Base-by-base conservation (phyloP, 371 early-diverging fungal genomes). In the Ordospora pajunii region DNA sequence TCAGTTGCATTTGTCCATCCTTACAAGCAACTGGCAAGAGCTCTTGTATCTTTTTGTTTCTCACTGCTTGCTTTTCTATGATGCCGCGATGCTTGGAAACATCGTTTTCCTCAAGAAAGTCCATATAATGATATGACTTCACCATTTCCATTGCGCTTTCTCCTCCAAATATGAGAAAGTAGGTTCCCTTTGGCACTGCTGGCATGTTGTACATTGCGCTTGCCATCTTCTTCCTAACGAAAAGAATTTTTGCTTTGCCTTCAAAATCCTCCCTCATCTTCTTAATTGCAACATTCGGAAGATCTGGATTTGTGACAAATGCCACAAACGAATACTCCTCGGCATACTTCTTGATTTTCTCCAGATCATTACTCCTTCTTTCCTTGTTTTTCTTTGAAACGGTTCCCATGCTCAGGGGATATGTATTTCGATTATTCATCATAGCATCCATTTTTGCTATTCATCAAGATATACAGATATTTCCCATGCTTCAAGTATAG, bases 231-330 rank as follows among this genome's bases (percentile, higher is more conserved):
- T 71, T 71, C 37, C 48, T 71, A 5, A 62, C 63, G 62, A 62
- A 63, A n/a, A 71, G 25, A 23, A 63, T 71, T n/a, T 27, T 37
- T 11, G 72, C 10, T 25, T 27, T 25, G 0, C 58, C 58, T 21
- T 62, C 46, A 23, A 71, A 37, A 21, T 71, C 72, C 45, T 42
- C 37, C 22, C 72, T 54, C n/a, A 71, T 71, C 37, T 63, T 71
- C 19, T 58, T 54, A 6, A 71, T 6, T 44, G 46, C 32, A 19
- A 32, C 19, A 17, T 48, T 37, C 1, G 40, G n/a, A 14, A 71
- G 17, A 32, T 58, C 48, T 22, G 72, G 54, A 37, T 71, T 71
- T 63, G 53, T 58, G 14, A 71, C 46, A 8, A 63, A 14, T 7
- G 25, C 27, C 14, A 63, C 42, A 27, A 23, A 58, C 23, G 50